phyloP scores from a whole-genome alignment of 208 protist species.

The Trypanosoma lewisi region DNA sequence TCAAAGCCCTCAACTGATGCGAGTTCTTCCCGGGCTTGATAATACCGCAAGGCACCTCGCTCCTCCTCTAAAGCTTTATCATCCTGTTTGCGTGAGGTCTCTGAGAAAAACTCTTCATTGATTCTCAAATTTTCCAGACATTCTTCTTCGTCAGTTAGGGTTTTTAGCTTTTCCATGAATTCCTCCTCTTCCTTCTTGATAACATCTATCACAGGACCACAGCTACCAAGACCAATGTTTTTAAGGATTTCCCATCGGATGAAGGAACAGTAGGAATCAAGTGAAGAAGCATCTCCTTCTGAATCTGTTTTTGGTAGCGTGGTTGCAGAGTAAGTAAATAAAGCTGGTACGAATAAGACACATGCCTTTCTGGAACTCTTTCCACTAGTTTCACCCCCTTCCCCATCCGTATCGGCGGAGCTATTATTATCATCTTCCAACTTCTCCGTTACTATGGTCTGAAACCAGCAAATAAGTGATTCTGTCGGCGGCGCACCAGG shows the following conservation, averaged over 20 bases:
- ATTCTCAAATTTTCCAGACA: constrained; percentile 22
- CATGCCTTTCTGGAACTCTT: constrained; percentile 37
- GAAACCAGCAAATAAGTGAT: constrained; percentile 63
- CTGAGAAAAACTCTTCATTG: constrained; percentile 33
- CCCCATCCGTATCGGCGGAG: constrained; percentile 5
- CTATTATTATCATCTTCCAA: constrained; percentile 17
- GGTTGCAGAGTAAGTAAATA: neutral
- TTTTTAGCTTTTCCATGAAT: neutral
- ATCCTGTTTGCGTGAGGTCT: constrained; percentile 25
- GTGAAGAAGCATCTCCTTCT: neutral
- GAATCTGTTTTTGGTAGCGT: neutral
- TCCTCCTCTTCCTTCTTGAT: constrained; percentile 13
- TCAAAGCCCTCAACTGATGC: constrained; percentile 19
- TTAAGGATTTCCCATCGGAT: constrained; percentile 17
- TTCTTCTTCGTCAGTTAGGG: constrained; percentile 10
- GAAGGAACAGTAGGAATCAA: constrained; percentile 17
- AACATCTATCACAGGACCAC: constrained; percentile 5
- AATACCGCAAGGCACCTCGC: constrained; percentile 48
- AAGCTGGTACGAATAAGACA: constrained; percentile 33
- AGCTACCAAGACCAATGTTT: constrained; percentile 20
- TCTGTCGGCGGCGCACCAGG: constrained; percentile 24
- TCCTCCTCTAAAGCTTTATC: constrained; percentile 37
- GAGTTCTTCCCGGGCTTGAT: constrained; percentile 55
- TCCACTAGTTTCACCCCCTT: constrained; percentile 20
- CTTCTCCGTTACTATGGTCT: constrained; percentile 52